phyloP scores from a whole-genome alignment of 1,284 basidiomycete genomes.

The Cutaneotrichosporon curvatum region DNA sequence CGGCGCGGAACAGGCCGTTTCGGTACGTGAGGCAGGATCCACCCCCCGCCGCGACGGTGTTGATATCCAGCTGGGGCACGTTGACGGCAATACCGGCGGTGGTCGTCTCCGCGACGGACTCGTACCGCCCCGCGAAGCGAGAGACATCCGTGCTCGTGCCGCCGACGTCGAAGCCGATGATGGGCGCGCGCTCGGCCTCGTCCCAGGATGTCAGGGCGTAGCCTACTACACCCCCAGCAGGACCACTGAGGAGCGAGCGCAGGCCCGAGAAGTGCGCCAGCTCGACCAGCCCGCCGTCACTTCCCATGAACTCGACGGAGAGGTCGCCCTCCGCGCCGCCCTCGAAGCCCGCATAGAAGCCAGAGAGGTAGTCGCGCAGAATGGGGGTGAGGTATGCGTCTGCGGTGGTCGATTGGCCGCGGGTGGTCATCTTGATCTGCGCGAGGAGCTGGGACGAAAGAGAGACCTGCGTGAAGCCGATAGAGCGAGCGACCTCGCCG shows the following conservation, averaged over 20 bases:
- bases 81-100: conserved; percentile 86
- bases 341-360: conserved; percentile 86
- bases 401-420: conserved; percentile 84
- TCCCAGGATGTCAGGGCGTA: conserved; percentile 32
- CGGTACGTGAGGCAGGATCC: conserved; percentile 73
- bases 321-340: conserved; percentile 37
- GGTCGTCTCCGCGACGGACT: conserved; percentile 82
- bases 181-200: conserved; percentile 21
- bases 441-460: conserved; percentile 80
- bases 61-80: conserved; percentile 78
- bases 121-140: conserved; percentile 74
- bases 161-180: conserved; percentile 61
- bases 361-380: conserved; percentile 75
- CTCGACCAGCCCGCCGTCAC: conserved; percentile 79
- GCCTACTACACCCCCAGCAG: conserved; percentile 40
- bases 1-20: conserved; percentile 74
- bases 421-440: conserved; percentile 88
- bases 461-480: conserved; percentile 81
- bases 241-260: conserved; percentile 63
- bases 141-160: conserved; percentile 89
- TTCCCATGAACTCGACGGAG: conserved; percentile 65
- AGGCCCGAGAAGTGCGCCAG: conserved; percentile 73
- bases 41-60: conserved; percentile 75
- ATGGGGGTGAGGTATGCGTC: conserved; percentile 96
- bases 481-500: conserved; percentile 62